Percentiles rank a stretch among this genome's conserved stretches.
Conservation (phyloP, 306 rosid species). For the Vigna angularis region DNA sequence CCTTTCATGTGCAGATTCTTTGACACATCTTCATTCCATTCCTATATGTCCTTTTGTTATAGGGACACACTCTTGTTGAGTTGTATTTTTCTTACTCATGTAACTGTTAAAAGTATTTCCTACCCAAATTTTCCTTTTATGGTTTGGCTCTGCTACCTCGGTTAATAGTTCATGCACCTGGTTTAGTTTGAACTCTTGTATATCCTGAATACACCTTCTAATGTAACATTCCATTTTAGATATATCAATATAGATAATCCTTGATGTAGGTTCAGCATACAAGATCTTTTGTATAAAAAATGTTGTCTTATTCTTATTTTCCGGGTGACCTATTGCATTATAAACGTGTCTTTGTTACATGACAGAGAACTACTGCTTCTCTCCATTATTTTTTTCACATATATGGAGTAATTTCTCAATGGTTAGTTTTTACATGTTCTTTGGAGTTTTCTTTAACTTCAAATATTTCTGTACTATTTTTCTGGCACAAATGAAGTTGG, state of each 20-base stretch:
- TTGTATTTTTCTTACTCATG: no score
- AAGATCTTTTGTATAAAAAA: not conserved
- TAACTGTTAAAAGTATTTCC: not conserved
- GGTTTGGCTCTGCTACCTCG: not conserved
- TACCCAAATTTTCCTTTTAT: not conserved
- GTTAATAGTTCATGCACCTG: no score
- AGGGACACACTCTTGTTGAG: not conserved
- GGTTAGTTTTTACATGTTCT: not conserved
- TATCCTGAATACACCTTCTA: no score
- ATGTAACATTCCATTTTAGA: not conserved
- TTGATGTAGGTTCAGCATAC: not conserved
- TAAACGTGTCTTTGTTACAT: no score
- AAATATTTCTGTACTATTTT: not conserved
- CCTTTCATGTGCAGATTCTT: not conserved
- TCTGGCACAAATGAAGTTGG: constrained; percentile 72
- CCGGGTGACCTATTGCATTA: not conserved
- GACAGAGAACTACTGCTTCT: no score
- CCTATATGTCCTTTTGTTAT: not conserved
- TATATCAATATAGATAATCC: not conserved
- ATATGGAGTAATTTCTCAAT: not conserved
- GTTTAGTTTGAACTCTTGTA: no score
- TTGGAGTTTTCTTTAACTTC: not conserved
- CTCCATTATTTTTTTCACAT: not conserved
- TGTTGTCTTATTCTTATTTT: constrained; percentile 16
- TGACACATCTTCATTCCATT: not conserved